Evolutionary conservation across 192 early-diverging fungal species (phyloP).

Genomic region (Linnemannia zychae): DNA sequence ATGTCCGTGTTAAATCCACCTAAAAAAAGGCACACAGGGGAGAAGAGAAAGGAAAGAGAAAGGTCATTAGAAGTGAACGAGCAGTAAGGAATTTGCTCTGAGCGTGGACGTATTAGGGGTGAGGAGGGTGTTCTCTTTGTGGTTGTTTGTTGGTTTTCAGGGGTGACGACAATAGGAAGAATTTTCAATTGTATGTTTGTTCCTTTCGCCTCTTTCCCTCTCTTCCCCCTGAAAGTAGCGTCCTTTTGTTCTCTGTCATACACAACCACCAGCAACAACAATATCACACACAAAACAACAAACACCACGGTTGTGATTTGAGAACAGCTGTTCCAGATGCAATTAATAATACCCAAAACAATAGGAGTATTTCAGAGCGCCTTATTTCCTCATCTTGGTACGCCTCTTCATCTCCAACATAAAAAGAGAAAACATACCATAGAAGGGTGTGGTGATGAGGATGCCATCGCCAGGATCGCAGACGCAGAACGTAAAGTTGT

Average conservation of each 20-base stretch:
- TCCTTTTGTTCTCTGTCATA: neutral
- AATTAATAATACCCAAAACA: too few species aligned
- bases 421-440: conserved; percentile 60
- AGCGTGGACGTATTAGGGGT: neutral
- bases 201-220: neutral
- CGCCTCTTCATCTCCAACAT: neutral
- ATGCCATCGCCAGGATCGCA: conserved; percentile 81
- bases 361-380: neutral
- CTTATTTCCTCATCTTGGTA: neutral
- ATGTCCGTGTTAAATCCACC: conserved; percentile 76
- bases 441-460: conserved; percentile 82
- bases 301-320: too few species aligned
- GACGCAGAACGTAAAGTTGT: conserved; percentile 72
- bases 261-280: neutral
- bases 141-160: neutral
- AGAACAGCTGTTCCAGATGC: too few species aligned
- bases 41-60: neutral
- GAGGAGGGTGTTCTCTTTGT: neutral
- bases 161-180: neutral
- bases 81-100: neutral
- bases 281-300: neutral
- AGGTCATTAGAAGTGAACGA: neutral
- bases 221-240: neutral
- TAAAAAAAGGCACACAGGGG: neutral
- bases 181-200: neutral